phyloP scores from a whole-genome alignment of 306 rosid genomes.

The Crotalaria pallida region DNA sequence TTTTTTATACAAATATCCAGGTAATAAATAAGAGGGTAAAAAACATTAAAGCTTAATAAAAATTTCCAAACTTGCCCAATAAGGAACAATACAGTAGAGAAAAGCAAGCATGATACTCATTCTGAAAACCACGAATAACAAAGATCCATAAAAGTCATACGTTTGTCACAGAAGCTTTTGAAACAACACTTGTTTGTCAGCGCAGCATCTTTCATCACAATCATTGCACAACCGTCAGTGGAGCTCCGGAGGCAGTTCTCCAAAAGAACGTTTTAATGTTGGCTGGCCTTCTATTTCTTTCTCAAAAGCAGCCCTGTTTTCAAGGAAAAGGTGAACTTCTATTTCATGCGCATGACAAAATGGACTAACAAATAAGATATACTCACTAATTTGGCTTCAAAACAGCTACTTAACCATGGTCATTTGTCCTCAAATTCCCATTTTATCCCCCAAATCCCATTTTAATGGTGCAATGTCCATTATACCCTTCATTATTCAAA shows the following conservation, averaged over 20 bases:
- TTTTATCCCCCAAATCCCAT: too few species aligned
- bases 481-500: too few species aligned
- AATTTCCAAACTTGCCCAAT: neutral
- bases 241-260: slow-evolving; percentile 95
- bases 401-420: slow-evolving; percentile 50
- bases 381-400: slow-evolving; percentile 96
- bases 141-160: slow-evolving; percentile 38
- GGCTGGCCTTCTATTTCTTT: slow-evolving; percentile 95
- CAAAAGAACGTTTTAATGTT: slow-evolving; percentile 84
- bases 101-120: neutral
- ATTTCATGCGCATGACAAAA: slow-evolving; percentile 15
- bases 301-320: slow-evolving; percentile 93
- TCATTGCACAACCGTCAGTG: slow-evolving; percentile 91
- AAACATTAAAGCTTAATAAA: neutral
- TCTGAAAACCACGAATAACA: neutral
- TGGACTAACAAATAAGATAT: neutral
- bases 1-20: neutral
- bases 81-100: neutral
- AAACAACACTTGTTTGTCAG: slow-evolving; percentile 98
- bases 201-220: slow-evolving; percentile 97
- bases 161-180: slow-evolving; percentile 90
- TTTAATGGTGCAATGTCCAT: too few species aligned
- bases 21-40: slow-evolving; percentile 3
- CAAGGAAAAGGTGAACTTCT: slow-evolving; percentile 8
- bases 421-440: too few species aligned